phyloP scores from a whole-genome alignment of 768 basidiomycete genomes.

The Trametes gibbosa region DNA sequence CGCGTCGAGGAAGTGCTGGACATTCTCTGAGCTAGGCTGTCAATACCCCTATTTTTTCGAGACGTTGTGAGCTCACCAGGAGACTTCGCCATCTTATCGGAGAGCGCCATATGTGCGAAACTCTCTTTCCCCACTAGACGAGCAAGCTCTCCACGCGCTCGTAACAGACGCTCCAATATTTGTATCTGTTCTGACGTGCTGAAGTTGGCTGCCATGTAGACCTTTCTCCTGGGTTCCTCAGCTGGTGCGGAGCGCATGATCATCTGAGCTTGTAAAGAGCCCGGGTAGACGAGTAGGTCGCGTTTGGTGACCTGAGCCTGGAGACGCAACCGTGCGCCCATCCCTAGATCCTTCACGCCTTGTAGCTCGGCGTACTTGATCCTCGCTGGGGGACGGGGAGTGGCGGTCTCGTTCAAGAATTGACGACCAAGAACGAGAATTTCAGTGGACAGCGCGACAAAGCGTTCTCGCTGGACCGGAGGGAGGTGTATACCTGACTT shows the following conservation, averaged over 20 bases:
- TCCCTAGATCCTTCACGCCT: constrained; percentile 73
- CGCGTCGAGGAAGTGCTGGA: constrained; percentile 79
- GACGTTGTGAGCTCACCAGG: constrained; percentile 54
- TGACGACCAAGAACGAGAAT: constrained; percentile 84
- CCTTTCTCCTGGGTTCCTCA: constrained; percentile 75
- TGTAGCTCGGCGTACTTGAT: constrained; percentile 68
- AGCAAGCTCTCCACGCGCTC: constrained; percentile 79
- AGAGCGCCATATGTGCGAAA: constrained; percentile 82
- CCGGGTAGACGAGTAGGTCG: constrained; percentile 77
- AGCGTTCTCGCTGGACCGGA: constrained; percentile 68
- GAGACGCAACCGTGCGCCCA: constrained; percentile 69
- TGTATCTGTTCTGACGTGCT: constrained; percentile 74
- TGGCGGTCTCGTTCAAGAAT: constrained; percentile 70
- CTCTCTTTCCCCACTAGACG: constrained; percentile 80
- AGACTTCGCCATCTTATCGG: constrained; percentile 96
- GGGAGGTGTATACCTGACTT: constrained; percentile 94
- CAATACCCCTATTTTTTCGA: not conserved
- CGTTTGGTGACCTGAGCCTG: constrained; percentile 77
- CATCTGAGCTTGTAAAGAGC: constrained; percentile 89
- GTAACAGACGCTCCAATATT: constrained; percentile 72
- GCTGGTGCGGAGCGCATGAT: constrained; percentile 86
- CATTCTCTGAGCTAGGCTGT: constrained; percentile 58
- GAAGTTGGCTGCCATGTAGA: constrained; percentile 81
- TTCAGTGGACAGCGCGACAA: constrained; percentile 87
- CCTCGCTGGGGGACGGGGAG: constrained; percentile 60